phyloP scores from a whole-genome alignment of 345 rosid species.

The Camelina hispida region DNA sequence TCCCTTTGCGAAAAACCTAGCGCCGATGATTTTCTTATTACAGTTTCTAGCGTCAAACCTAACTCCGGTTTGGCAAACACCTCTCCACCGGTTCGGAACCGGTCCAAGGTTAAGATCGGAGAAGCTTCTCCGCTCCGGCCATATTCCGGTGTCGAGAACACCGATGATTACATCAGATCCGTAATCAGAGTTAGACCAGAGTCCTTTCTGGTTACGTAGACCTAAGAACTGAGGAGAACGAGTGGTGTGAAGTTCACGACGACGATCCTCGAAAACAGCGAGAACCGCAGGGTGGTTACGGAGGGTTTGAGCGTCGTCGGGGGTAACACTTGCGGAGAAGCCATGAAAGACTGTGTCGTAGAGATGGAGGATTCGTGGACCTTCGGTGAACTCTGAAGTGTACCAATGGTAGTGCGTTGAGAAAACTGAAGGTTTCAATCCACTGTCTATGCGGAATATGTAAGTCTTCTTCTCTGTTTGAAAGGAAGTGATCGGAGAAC shows the following conservation, averaged over 20 bases:
- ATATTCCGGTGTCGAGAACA: conserved; percentile 74
- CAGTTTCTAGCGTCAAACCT: conserved; percentile 51
- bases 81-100: conserved; percentile 75
- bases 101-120: conserved; percentile 70
- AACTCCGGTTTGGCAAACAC: conserved; percentile 58
- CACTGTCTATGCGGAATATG: conserved; percentile 62
- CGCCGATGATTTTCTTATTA: conserved; percentile 69
- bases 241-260: conserved; percentile 75
- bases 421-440: conserved; percentile 72
- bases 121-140: conserved; percentile 82
- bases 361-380: conserved; percentile 65
- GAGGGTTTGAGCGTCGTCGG: conserved; percentile 50
- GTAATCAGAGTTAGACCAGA: conserved; percentile 81
- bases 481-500: background rate
- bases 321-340: conserved; percentile 70
- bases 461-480: conserved; percentile 53
- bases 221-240: conserved; percentile 86
- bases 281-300: conserved; percentile 67
- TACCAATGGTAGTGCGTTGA: conserved; percentile 81
- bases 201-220: conserved; percentile 69
- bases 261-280: conserved; percentile 63
- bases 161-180: conserved; percentile 82
- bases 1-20: conserved; percentile 68
- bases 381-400: conserved; percentile 62
- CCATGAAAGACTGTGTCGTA: conserved; percentile 91